Conservation (phyloP, 768 basidiomycete species). For the Crucibulum laeve region DNA sequence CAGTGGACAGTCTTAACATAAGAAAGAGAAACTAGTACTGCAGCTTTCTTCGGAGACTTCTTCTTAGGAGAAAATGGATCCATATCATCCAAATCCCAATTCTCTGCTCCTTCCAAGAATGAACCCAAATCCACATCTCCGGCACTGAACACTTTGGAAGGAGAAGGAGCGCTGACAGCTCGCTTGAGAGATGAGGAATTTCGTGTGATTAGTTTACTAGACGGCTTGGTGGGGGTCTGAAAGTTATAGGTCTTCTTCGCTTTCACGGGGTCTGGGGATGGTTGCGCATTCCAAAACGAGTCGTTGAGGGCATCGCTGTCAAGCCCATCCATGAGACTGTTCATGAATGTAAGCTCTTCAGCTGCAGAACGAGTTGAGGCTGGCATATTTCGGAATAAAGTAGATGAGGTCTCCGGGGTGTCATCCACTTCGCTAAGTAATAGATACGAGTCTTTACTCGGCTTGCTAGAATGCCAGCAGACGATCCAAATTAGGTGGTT, state of each 20-base stretch:
- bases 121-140: slow-evolving; percentile 38
- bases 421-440: too few species aligned
- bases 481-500: too few species aligned
- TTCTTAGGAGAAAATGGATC: slow-evolving; percentile 52
- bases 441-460: too few species aligned
- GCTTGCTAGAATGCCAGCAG: too few species aligned
- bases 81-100: slow-evolving; percentile 62
- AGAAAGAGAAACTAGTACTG: neutral
- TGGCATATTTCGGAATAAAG: slow-evolving; percentile 22
- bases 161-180: slow-evolving; percentile 9
- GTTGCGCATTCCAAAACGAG: slow-evolving; percentile 39
- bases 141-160: slow-evolving; percentile 18
- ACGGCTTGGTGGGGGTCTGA: slow-evolving; percentile 5
- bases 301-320: too few species aligned
- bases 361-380: slow-evolving; percentile 25
- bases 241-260: slow-evolving; percentile 13
- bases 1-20: slow-evolving; percentile 4
- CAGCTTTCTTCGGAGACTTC: slow-evolving; percentile 22
- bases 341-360: slow-evolving; percentile 60
- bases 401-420: slow-evolving; percentile 7
- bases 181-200: slow-evolving; percentile 2
- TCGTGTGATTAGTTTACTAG: slow-evolving; percentile 10
- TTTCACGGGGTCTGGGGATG: slow-evolving; percentile 31
- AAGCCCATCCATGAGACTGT: slow-evolving; percentile 35
- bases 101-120: slow-evolving; percentile 62